phyloP scores from a whole-genome alignment of 2,329 filamentous ascomycete genomes.

The Talaromyces rugulosus region DNA sequence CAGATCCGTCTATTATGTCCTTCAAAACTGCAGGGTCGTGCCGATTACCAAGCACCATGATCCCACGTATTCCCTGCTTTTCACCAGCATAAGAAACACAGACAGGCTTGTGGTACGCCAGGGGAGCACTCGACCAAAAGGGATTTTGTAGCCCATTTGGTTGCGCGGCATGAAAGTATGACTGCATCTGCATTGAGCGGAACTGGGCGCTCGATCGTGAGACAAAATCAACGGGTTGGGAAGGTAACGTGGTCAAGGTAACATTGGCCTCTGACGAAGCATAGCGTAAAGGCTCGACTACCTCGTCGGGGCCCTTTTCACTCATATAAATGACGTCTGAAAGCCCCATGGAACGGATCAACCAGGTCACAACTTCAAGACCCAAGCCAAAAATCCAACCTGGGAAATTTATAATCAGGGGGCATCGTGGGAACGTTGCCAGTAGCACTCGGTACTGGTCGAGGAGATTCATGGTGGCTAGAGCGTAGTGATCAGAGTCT shows the following conservation, averaged over 20 bases:
- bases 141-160: conserved; percentile 24
- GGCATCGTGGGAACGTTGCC: conserved; percentile 38
- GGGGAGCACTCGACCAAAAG: conserved; percentile 44
- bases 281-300: conserved; percentile 37
- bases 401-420: conserved; percentile 55
- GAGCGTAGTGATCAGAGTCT: conserved; percentile 53
- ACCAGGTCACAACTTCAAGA: conserved; percentile 44
- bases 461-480: conserved; percentile 51
- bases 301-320: conserved; percentile 43
- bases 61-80: conserved; percentile 44
- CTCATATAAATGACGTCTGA: conserved; percentile 54
- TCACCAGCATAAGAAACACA: conserved; percentile 46
- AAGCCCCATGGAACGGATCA: conserved; percentile 44
- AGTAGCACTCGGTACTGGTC: conserved; percentile 43
- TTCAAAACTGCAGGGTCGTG: conserved; percentile 45
- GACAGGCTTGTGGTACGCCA: conserved; percentile 46
- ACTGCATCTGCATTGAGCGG: conserved; percentile 56
- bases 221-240: conserved; percentile 41
- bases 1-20: conserved; percentile 50
- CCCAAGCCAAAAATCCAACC: conserved; percentile 54
- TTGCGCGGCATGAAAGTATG: conserved; percentile 53
- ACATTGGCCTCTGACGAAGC: conserved; percentile 34
- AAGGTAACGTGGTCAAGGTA: conserved; percentile 44
- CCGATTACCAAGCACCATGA: conserved; percentile 50
- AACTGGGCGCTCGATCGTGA: conserved; percentile 49